These are phyloP conservation scores for Hibiscus syriacus DNA, from an alignment of 345 rosid genomes.

Conservation along the genomic window DNA sequence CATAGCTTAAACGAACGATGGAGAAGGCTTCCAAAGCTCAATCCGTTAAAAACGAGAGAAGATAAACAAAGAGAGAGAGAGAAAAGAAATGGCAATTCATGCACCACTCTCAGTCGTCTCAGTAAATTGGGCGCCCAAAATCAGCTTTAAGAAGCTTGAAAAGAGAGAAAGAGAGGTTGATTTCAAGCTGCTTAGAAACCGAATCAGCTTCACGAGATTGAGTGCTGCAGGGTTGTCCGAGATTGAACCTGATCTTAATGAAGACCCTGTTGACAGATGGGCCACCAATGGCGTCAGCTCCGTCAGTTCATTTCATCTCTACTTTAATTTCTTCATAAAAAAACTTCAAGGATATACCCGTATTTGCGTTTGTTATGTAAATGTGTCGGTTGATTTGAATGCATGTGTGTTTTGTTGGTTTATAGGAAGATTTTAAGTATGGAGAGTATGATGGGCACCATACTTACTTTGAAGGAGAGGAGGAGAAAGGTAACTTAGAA, in stretches of 20 bases:
- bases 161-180: constrained; percentile 7
- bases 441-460: constrained; percentile 82
- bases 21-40: not conserved
- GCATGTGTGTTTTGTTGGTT: not conserved
- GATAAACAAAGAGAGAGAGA: not conserved
- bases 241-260: constrained; percentile 84
- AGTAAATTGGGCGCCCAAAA: constrained; percentile 38
- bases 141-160: constrained; percentile 11
- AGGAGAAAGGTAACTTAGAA: constrained; percentile 27
- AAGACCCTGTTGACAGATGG: constrained; percentile 70
- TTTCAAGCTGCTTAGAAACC: constrained; percentile 15
- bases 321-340: too few relatives aligned
- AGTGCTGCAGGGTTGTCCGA: constrained; percentile 53
- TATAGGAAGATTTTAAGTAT: constrained; percentile 70
- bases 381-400: not conserved
- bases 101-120: constrained; percentile 37
- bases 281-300: too few relatives aligned
- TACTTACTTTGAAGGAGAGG: constrained; percentile 70
- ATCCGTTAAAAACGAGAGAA: constrained; percentile 1
- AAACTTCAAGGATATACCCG: not conserved
- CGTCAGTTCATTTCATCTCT: constrained; percentile 24
- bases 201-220: constrained; percentile 23
- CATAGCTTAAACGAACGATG: not conserved
- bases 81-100: constrained; percentile 30
- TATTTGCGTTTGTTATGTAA: not conserved